Conservation (phyloP, 2,329 filamentous ascomycete species). For the Neopestalotiopsis rosae region DNA sequence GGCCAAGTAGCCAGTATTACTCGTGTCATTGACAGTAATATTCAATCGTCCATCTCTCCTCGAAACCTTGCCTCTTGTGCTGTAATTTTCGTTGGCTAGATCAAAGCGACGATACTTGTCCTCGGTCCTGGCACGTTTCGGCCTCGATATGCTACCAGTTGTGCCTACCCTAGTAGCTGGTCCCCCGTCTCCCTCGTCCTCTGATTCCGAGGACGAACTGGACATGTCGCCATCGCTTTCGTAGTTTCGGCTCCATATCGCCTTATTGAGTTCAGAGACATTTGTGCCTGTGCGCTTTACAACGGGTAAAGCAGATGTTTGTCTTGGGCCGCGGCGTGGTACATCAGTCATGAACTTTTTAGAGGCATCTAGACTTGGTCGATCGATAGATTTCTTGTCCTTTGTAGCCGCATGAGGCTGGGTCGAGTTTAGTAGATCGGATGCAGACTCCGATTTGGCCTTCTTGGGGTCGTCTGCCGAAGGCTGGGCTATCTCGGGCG, state of each 20-base stretch:
- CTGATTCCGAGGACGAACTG: conserved; percentile 27
- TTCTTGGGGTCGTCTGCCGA: conserved; percentile 21
- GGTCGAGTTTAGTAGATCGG: neutral
- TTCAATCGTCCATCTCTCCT: conserved; percentile 73
- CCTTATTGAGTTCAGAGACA: conserved; percentile 24
- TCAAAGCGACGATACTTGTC: conserved; percentile 59
- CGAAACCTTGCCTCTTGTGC: conserved; percentile 67
- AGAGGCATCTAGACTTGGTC: conserved; percentile 22
- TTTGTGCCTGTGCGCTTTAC: conserved; percentile 31
- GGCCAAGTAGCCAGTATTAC: conserved; percentile 72
- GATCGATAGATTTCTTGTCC: conserved; percentile 8
- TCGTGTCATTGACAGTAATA: conserved; percentile 74
- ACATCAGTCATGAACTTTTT: conserved; percentile 27
- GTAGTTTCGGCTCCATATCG: conserved; percentile 18
- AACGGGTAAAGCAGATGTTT: conserved; percentile 21
- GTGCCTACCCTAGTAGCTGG: conserved; percentile 14
- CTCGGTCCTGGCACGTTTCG: conserved; percentile 23
- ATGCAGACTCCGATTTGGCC: conserved; percentile 22
- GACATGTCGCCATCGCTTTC: conserved; percentile 23
- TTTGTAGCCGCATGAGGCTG: neutral
- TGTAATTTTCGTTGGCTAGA: conserved; percentile 68
- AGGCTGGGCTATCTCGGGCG: conserved; percentile 22
- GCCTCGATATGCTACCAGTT: conserved; percentile 17
- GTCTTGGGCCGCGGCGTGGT: conserved; percentile 20
- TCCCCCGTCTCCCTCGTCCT: conserved; percentile 24